Evolutionary conservation across 305 asterid genomes (phyloP), one percentile per base, ranked within the genome.

Genomic region (Fraxinus xanthoxyloides): DNA sequence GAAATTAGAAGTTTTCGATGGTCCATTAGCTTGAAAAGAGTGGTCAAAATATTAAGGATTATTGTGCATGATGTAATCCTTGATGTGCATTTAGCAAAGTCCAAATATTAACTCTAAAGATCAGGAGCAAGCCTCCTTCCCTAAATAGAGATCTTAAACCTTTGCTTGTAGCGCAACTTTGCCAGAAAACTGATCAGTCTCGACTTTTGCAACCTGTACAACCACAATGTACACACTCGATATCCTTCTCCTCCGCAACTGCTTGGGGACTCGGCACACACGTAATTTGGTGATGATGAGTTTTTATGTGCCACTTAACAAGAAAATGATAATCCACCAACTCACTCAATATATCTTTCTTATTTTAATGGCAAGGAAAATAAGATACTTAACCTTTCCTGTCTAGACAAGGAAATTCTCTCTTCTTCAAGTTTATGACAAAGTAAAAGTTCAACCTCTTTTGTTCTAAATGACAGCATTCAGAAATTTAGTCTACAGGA

Each of bases 191-290:
- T 19, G 77, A 63, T 93, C 86, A 95, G 86, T 95, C 98, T 5
- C 98, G 97, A 35, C 98, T 95, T 5, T 97, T 96, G 69, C 98
- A 95, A 32, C 98, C 98, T 59, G 85, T 82, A 54, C 98, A 95
- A 75, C 98, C 98, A 30, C 98, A 95, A 81, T 95, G 98, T 75
- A 90, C 97, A 4, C 98, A 95, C 82, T 93, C 98, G 5, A 95
- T 91, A 78, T 92, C 98, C 88, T 95, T 88, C 92, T 95, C 98
- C 90, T 93, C 98, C 38, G 88, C 72, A 95, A 81, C 82, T 95
- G 98, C 89, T 90, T 91, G n/a, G 98, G 98, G 31, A 95, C 98
- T 38, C 98, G 92, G 85, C 98, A 92, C 30, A 93, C 98, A 95
- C 0, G 98, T 95, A 0, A 98, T 95, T 77, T 93, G 98, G 56